These are phyloP conservation scores for Ceratobasidium sp. DNA, from an alignment of 1,284 basidiomycete species.

Conservation along the genomic window DNA sequence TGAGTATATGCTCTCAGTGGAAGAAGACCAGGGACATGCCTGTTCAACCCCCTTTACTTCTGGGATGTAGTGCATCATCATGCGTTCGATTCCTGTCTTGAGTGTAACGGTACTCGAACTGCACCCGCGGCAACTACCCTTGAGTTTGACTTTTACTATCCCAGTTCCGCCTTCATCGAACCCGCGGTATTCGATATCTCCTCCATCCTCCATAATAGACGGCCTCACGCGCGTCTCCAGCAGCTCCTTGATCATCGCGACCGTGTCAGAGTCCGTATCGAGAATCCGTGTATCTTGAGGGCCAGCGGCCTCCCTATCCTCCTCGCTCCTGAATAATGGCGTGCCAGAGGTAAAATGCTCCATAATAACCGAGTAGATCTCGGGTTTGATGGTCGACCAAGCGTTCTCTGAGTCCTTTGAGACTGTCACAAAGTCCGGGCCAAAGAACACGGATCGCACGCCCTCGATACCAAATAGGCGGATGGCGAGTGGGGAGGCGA, in stretches of 20 bases:
- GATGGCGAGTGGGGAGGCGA: constrained; percentile 90
- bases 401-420: constrained; percentile 88
- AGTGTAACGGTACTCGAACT: constrained; percentile 93
- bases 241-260: constrained; percentile 99
- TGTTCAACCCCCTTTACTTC: constrained; percentile 98
- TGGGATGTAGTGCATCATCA: constrained; percentile 99
- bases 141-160: constrained; percentile 82
- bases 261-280: constrained; percentile 96
- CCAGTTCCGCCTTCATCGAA: constrained; percentile 63
- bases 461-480: constrained; percentile 95
- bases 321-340: constrained; percentile 84
- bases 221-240: constrained; percentile 95
- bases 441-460: constrained; percentile 90
- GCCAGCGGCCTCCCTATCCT: constrained; percentile 81
- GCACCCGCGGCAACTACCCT: constrained; percentile 97
- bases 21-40: constrained; percentile 61
- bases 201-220: constrained; percentile 83
- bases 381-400: constrained; percentile 97
- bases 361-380: constrained; percentile 98
- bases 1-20: not conserved
- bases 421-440: constrained; percentile 98
- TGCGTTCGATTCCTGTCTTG: constrained; percentile 96
- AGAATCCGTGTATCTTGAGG: constrained; percentile 96
- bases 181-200: constrained; percentile 66
- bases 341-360: constrained; percentile 94